Evolutionary conservation across 2,329 filamentous ascomycete genomes (phyloP).

Genomic region (Saccharata proteae): DNA sequence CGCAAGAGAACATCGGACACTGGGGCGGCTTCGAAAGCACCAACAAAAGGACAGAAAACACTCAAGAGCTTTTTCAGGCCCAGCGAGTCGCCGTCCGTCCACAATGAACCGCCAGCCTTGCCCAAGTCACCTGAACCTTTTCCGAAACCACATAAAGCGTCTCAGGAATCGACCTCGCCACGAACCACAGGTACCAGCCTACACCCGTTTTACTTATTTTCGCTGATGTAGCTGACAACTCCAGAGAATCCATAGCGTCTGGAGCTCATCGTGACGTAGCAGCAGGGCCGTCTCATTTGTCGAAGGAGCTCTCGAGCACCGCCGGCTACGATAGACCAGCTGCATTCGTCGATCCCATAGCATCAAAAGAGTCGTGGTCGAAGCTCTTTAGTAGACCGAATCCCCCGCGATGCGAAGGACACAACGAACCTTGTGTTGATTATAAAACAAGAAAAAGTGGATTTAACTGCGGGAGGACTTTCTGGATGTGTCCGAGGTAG

Average conservation of each 20-base stretch:
- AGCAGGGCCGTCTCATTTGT: not conserved
- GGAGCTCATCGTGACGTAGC: not conserved
- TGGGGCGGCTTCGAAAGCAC: conserved; percentile 13
- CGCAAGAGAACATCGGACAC: too few relatives aligned
- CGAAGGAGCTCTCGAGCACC: not conserved
- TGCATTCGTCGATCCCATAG: conserved; percentile 53
- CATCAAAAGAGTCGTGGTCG: conserved; percentile 71
- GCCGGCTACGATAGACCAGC: not conserved
- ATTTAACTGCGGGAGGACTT: conserved; percentile 58
- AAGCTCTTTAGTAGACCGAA: conserved; percentile 66
- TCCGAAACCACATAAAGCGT: too few relatives aligned
- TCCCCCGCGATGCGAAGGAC: conserved; percentile 66
- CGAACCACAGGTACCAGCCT: too few relatives aligned
- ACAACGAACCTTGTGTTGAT: conserved; percentile 75
- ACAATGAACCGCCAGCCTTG: too few relatives aligned
- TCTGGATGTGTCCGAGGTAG: conserved; percentile 57
- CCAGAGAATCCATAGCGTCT: too few relatives aligned
- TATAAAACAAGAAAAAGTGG: conserved; percentile 82
- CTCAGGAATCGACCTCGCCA: too few relatives aligned
- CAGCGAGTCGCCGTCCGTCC: too few relatives aligned
- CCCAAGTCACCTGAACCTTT: too few relatives aligned
- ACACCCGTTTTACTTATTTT: too few relatives aligned
- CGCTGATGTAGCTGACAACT: too few relatives aligned
- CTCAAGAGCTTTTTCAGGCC: conserved; percentile 72
- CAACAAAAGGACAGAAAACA: conserved; percentile 44